These are phyloP conservation scores for Fusarium denticulatum DNA, from an alignment of 2,329 filamentous ascomycete species.

Conservation along the genomic window DNA sequence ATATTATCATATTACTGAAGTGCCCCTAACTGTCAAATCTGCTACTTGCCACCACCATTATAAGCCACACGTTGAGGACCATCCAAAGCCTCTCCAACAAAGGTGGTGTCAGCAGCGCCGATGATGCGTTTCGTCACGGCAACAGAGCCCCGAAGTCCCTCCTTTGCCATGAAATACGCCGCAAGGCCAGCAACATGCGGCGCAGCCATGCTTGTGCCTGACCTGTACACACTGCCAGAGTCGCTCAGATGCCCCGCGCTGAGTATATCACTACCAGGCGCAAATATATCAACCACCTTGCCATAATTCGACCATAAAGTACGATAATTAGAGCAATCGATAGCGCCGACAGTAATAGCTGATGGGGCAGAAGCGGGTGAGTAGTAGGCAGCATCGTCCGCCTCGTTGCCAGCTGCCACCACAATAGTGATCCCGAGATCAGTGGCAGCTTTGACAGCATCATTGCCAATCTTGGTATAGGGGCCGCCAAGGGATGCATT, in stretches of 20 bases:
- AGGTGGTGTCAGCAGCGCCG: not conserved
- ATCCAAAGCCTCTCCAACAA: not conserved
- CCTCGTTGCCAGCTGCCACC: not conserved
- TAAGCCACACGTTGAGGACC: constrained; percentile 4
- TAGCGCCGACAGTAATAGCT: constrained; percentile 2
- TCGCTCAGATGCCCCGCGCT: not conserved
- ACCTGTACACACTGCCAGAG: not conserved
- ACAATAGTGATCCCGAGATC: constrained; percentile 2
- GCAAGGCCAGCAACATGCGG: constrained; percentile 71
- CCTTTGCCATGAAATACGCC: constrained; percentile 63
- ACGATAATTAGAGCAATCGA: not conserved
- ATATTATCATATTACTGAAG: no score
- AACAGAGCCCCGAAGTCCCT: not conserved
- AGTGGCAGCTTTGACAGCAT: constrained; percentile 4
- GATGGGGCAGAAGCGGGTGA: constrained; percentile 11
- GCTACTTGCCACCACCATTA: constrained; percentile 7
- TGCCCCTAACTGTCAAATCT: no score
- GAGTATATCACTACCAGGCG: not conserved
- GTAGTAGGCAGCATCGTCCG: not conserved
- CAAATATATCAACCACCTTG: constrained; percentile 1
- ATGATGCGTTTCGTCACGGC: constrained; percentile 16
- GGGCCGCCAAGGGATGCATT: not conserved
- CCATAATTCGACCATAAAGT: constrained; percentile 11
- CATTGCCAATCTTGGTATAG: not conserved
- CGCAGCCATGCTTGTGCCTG: constrained; percentile 51